phyloP scores from a whole-genome alignment of 805 yeast genomes.

The Kodamaea sagamina region DNA sequence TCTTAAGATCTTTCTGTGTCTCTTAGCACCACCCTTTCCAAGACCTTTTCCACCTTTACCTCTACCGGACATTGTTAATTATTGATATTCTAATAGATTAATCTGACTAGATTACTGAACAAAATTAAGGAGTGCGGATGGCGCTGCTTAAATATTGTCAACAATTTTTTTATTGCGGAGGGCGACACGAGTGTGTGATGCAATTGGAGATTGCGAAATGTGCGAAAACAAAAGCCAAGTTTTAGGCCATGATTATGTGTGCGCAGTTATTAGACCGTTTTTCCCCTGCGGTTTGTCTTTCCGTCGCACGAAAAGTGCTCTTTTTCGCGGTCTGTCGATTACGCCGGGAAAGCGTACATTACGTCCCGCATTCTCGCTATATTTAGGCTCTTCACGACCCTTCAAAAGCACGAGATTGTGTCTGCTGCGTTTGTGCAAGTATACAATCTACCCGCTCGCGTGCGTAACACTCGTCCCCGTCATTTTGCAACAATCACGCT shows the following conservation, averaged over 20 bases:
- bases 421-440: background rate
- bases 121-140: conserved; percentile 1
- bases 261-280: no score
- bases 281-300: background rate
- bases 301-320: background rate
- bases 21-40: conserved; percentile 99
- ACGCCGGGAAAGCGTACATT: background rate
- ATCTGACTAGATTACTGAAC: no score
- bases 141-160: conserved; percentile 5
- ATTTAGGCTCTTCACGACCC: no score
- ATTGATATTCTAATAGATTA: conserved; percentile 2
- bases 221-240: no score
- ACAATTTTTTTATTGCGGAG: no score
- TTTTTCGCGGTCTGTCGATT: background rate
- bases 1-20: conserved; percentile 99
- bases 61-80: conserved; percentile 84
- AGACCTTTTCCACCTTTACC: conserved; percentile 99
- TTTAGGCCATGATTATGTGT: no score
- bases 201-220: no score
- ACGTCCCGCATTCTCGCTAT: no score
- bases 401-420: no score
- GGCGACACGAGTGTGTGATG: no score
- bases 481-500: background rate
- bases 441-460: background rate
- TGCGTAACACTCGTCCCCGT: background rate